Evolutionary conservation across 306 rosid species (phyloP), one percentile per base, ranked within the genome.

Genomic region (Lathyrus tuberosus): DNA sequence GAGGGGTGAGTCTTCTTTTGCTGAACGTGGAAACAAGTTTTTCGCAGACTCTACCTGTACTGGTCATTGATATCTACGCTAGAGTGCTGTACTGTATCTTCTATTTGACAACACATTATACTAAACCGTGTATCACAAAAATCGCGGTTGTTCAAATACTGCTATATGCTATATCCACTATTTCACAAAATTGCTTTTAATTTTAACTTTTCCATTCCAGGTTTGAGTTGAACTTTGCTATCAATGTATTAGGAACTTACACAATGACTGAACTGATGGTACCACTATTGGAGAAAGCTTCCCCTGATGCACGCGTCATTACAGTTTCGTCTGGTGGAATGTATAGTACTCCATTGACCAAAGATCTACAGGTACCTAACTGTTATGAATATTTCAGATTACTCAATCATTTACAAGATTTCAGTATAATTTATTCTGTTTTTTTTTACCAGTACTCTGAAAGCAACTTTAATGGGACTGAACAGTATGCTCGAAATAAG

Each of bases 311-410:
- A 5, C 86, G 88, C 3, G 92, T 93, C 76, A 85, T 93, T 67
- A 93, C 98, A 3, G 98, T 93, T 83, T 80, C 96, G 30, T 94
- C 98, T 31, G 97, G 98, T 67, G 98, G 98, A 83, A 94, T 94
- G 97, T 94, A 94, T 81, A 38, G 92, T 38, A 31, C 74, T 66
- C 92, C 98, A 7, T 84, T 94, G 80, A 90, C 88, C 37, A 72
- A 73, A 42, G 96, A 94, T 85, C 81, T 90, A 47, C 93, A 90
- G 94, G 98, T 93, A 61, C 64, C 30, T 56, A 62, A 72, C 31
- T 56, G 31, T 56, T 44, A 60, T 71, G 41, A 28, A 58, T 14
- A 53, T 66, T 20, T 66, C 48, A 14, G 7, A 66, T 14, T 16
- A 62, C 35, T 22, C 65, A 15, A 16, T 54, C 52, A 33, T 33